Conservation (phyloP, 108 stramenopile genomes). For the Craspedostauros australis region DNA sequence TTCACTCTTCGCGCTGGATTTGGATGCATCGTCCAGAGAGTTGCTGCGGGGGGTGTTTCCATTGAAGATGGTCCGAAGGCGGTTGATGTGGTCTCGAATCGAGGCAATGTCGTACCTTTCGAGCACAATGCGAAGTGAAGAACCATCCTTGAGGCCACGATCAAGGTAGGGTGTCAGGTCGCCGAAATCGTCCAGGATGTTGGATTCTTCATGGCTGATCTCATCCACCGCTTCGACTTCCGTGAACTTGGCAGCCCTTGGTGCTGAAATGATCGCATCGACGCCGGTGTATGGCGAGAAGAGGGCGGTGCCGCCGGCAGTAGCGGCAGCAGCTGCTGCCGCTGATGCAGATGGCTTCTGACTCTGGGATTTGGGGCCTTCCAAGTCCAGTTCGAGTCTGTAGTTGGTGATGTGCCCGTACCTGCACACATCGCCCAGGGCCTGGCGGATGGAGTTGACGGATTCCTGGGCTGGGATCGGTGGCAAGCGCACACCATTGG, state of each 20-base stretch:
- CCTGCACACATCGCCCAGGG: slow-evolving; percentile 56
- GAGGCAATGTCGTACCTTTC: slow-evolving; percentile 63
- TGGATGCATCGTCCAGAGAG: slow-evolving; percentile 20
- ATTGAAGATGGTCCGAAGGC: slow-evolving; percentile 52
- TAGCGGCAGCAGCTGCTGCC: no score
- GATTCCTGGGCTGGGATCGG: slow-evolving; percentile 78
- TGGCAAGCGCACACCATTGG: slow-evolving; percentile 47
- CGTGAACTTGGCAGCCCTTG: slow-evolving; percentile 25
- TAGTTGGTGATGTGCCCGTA: slow-evolving; percentile 76
- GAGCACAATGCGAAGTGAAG: slow-evolving; percentile 65
- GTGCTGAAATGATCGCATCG: slow-evolving; percentile 54
- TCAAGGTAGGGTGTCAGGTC: slow-evolving; percentile 48
- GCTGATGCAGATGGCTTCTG: slow-evolving; percentile 6
- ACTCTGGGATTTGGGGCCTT: background rate
- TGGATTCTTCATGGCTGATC: slow-evolving; percentile 1
- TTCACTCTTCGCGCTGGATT: background rate
- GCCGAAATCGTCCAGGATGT: slow-evolving; percentile 65
- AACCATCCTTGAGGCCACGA: slow-evolving; percentile 33
- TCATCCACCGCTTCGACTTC: background rate
- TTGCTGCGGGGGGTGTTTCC: slow-evolving; percentile 62
- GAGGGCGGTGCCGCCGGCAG: no score
- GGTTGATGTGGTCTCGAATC: slow-evolving; percentile 56
- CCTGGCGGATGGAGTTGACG: slow-evolving; percentile 59
- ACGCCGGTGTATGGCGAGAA: slow-evolving; percentile 52
- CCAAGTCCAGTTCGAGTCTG: slow-evolving; percentile 53